Evolutionary conservation across 139 green algal species (phyloP), one percentile per base, ranked within the genome.

Genomic region (Spirogloea muscicola): DNA sequence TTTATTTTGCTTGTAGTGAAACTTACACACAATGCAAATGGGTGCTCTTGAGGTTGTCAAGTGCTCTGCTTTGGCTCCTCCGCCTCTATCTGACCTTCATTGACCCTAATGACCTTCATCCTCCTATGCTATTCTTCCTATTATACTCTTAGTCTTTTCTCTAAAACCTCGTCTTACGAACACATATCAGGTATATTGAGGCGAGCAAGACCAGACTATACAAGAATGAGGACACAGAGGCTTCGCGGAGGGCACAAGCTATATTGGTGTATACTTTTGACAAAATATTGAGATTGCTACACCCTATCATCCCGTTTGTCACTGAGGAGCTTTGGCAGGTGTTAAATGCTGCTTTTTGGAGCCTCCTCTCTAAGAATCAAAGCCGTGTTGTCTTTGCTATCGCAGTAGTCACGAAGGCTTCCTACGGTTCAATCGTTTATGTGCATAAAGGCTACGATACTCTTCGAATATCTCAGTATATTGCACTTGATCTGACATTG

Each of bases 241-340:
- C 74, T 10, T 74, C 82, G 7, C 58, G 68, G 21, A 61, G 78
- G 31, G 62, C 72, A 29, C 78, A 83, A 25, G 29, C 3, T 3
- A 49, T 79, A 44, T 81, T 97, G 74, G 88, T 94, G 58, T 97
- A 99, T 79, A 84, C 72, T 0, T 89, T 86, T 40, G 72, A 87
- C 37, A 65, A 16, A 4, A 63, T 84, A 27, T 84, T 98, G 40
- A 66, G 85, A 36, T 82, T 99, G 72, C 82, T 95, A 77, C 94
- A 98, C 84, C 94, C 94, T n/a, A 94, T 96, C 88, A 97, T 97
- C 90, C 94, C 94, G 2, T 98, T 91, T 76, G 89, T 98, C 55
- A 97, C 94, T 3, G 94, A 98, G 87, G 90, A 96, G 82, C 84
- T 98, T 13, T 98, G 93, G 93, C 88, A 93, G 83, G 64, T 78